Conservation (phyloP, 2,329 filamentous ascomycete genomes). For the Colletotrichum orchidophilum region DNA sequence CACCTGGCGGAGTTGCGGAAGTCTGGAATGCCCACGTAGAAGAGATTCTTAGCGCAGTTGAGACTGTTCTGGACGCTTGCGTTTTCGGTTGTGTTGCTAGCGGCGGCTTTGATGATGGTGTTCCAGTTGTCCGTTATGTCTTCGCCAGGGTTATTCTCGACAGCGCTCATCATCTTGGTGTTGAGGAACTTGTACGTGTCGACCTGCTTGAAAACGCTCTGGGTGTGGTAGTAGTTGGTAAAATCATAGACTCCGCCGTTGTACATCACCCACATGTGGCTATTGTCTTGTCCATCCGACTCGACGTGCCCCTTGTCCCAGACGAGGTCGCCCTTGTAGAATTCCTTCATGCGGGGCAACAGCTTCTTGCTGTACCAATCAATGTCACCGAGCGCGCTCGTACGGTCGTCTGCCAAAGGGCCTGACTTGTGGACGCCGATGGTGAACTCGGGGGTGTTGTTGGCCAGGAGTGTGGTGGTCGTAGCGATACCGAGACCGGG, state of each 20-base stretch:
- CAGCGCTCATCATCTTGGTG: slow-evolving; percentile 69
- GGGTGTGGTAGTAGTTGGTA: slow-evolving; percentile 89
- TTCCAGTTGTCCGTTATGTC: slow-evolving; percentile 79
- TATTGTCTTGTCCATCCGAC: slow-evolving; percentile 71
- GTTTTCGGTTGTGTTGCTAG: slow-evolving; percentile 60
- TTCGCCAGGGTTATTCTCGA: slow-evolving; percentile 79
- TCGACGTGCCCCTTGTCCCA: slow-evolving; percentile 69
- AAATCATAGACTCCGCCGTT: slow-evolving; percentile 84
- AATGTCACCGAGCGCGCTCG: slow-evolving; percentile 65
- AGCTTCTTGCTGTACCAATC: slow-evolving; percentile 85
- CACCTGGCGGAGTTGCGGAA: slow-evolving; percentile 83
- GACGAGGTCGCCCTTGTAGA: slow-evolving; percentile 88
- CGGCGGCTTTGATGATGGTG: slow-evolving; percentile 56
- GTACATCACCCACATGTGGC: slow-evolving; percentile 83
- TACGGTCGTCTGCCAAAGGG: slow-evolving; percentile 61
- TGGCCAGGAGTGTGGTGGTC: slow-evolving; percentile 66
- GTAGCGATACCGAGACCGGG: slow-evolving; percentile 73
- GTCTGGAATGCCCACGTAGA: slow-evolving; percentile 85
- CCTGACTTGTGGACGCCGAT: slow-evolving; percentile 78
- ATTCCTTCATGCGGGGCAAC: slow-evolving; percentile 81
- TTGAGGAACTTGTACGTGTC: slow-evolving; percentile 78
- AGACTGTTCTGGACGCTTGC: slow-evolving; percentile 70
- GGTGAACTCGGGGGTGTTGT: slow-evolving; percentile 67
- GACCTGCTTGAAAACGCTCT: slow-evolving; percentile 64
- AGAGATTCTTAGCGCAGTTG: slow-evolving; percentile 84